These are phyloP conservation scores for Xerocomellus dryophilus DNA, from an alignment of 768 basidiomycete genomes.

Conservation along the genomic window DNA sequence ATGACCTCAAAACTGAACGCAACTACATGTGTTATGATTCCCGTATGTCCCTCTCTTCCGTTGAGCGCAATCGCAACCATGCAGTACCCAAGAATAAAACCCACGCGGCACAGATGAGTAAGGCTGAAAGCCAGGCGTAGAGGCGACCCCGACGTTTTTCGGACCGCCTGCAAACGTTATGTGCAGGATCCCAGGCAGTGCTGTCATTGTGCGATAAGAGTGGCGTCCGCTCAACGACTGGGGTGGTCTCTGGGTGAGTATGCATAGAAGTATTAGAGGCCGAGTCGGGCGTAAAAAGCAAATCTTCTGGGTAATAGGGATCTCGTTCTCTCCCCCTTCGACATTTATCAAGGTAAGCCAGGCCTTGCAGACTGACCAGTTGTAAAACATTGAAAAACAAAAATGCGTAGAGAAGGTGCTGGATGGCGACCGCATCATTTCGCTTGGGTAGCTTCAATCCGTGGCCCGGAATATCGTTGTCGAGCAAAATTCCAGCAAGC, in stretches of 20 bases:
- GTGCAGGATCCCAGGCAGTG: conserved; percentile 9
- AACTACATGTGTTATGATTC: not conserved
- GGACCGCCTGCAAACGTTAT: conserved; percentile 22
- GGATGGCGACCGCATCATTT: conserved; percentile 39
- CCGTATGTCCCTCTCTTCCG: conserved; percentile 29
- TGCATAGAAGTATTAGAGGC: not conserved
- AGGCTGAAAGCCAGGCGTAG: conserved; percentile 43
- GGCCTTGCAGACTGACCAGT: conserved; percentile 45
- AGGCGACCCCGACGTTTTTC: conserved; percentile 49
- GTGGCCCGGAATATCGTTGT: conserved; percentile 29
- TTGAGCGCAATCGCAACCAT: conserved; percentile 51
- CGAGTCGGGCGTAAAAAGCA: not conserved
- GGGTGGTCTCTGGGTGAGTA: not conserved
- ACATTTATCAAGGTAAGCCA: conserved; percentile 47
- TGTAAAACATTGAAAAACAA: conserved; percentile 57
- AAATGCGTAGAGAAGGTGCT: conserved; percentile 57
- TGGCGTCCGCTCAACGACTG: conserved; percentile 11
- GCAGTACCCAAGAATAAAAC: conserved; percentile 61
- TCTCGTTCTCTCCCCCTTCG: conserved; percentile 30
- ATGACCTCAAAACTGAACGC: not conserved
- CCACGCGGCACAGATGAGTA: conserved; percentile 55
- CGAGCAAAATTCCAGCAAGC: conserved; percentile 65
- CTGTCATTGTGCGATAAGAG: conserved; percentile 5
- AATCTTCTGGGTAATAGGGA: conserved; percentile 16
- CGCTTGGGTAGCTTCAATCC: conserved; percentile 14